Evolutionary conservation across 2,329 filamentous ascomycete genomes (phyloP).

Genomic region (Corynespora cassiicola): DNA sequence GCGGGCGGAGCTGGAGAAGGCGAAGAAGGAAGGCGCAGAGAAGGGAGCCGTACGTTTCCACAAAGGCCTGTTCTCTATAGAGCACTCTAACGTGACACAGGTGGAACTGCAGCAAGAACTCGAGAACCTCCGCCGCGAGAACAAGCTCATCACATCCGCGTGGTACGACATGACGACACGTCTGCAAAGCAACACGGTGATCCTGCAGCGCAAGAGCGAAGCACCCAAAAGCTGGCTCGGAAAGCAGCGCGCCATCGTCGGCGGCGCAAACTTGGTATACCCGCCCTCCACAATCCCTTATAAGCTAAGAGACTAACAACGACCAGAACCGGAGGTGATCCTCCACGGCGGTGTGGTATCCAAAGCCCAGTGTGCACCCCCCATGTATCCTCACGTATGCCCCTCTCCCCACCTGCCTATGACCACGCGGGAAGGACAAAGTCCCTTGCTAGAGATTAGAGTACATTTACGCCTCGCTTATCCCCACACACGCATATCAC

Average conservation of each 20-base stretch:
- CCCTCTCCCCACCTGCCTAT: no score
- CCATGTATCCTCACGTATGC: no score
- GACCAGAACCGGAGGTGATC: constrained; percentile 1
- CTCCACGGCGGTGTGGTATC: no score
- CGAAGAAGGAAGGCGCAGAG: constrained; percentile 40
- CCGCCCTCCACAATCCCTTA: not conserved
- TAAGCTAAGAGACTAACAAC: not conserved
- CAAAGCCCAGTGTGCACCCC: no score
- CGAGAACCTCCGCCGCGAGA: constrained; percentile 77
- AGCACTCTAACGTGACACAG: constrained; percentile 17
- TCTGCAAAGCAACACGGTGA: constrained; percentile 82
- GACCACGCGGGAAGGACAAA: no score
- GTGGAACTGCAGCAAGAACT: constrained; percentile 55
- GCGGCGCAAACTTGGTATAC: constrained; percentile 28
- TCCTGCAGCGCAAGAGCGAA: constrained; percentile 76
- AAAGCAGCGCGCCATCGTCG: constrained; percentile 71
- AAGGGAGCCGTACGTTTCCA: constrained; percentile 40
- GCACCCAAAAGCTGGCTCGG: constrained; percentile 82
- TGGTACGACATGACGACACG: constrained; percentile 84
- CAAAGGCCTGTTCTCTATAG: not conserved
- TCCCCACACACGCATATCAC: no score
- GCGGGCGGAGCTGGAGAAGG: constrained; percentile 38
- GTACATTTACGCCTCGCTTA: no score
- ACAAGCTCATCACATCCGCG: constrained; percentile 78
- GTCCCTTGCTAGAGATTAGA: no score